These are phyloP conservation scores for Kwoniella mangroviensis DNA, from an alignment of 768 basidiomycete species.

Conservation along the genomic window DNA sequence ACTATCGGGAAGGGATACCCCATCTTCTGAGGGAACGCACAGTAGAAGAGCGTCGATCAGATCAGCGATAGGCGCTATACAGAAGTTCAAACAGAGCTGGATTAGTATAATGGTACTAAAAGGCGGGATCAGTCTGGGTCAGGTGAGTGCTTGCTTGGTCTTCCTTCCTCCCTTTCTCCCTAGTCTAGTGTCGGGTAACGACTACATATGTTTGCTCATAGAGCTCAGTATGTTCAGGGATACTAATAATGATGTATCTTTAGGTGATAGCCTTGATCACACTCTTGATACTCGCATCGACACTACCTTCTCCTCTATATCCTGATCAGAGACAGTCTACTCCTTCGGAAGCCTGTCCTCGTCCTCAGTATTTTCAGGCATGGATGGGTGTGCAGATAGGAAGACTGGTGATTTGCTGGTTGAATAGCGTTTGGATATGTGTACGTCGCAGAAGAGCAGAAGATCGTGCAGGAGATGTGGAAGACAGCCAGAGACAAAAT, in stretches of 20 bases:
- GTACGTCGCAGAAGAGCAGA: conserved; percentile 12
- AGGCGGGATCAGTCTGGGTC: conserved; percentile 43
- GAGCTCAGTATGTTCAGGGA: too few relatives aligned
- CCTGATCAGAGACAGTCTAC: conserved; percentile 26
- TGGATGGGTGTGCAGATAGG: conserved; percentile 46
- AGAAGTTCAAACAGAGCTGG: conserved; percentile 46
- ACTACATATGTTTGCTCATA: background rate
- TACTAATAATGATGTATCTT: background rate
- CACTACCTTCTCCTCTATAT: conserved; percentile 32
- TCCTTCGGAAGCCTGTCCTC: conserved; percentile 36
- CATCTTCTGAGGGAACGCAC: background rate
- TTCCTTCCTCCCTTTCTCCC: too few relatives aligned
- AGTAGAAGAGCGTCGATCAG: conserved; percentile 18
- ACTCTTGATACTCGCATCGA: conserved; percentile 39
- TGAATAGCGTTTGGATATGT: conserved; percentile 44
- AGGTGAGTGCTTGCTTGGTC: conserved; percentile 31
- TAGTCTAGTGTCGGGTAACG: background rate
- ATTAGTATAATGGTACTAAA: conserved; percentile 43
- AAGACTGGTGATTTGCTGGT: conserved; percentile 43
- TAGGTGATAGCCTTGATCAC: conserved; percentile 39
- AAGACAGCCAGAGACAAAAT: background rate
- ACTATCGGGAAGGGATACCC: too few relatives aligned
- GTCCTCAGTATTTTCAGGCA: conserved; percentile 37
- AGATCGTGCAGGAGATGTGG: background rate
- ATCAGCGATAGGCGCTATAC: conserved; percentile 36